Evolutionary conservation across 148 eudicot genomes (phyloP), one percentile per base, ranked within the genome.

Genomic region (Rhododendron vialii): DNA sequence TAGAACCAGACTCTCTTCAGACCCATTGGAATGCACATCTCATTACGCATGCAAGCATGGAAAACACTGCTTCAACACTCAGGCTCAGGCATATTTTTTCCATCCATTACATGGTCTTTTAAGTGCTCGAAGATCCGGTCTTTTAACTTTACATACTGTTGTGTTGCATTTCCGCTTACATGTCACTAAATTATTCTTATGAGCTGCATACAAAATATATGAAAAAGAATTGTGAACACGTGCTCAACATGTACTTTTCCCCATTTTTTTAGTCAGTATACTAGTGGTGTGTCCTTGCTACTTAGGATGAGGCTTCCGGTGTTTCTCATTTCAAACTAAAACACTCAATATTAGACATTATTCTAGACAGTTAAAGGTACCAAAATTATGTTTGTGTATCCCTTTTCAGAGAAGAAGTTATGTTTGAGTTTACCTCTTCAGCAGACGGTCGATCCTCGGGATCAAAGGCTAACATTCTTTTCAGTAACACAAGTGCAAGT

Each of bases 401-500:
- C 76, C 38, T 30, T 1, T 14, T 13, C 22, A 71, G 76, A 71
- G 20, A 14, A 28, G 28, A 65, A 71, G 75, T 69, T 69, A 30
- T 13, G 38, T 33, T 71, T 2, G 41, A 33, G 38, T 33, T 71
- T 71, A 71, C 76, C 76, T 71, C 76, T 33, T 71, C 41, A 71
- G 76, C 76, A 71, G 76, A 71, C 7, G 41, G 76, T 71, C 76
- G 76, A 30, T 30, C 38, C 20, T 71, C 9, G 1, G 76, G 76
- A 30, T 71, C 76, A 13, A 71, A 71, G 38, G 76, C 76, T 33
- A 71, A 71, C 76, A 71, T 71, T 71, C 38, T 71, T 71, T 71
- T 71, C 76, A 71, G 76, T 22, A 71, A 71, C 76, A 71, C 76
- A 71, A 71, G 76, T 71, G 76, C 76, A 71, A 71, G 76, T 71